phyloP scores from a whole-genome alignment of 148 eudicot species.

The Camellia granthamiana region DNA sequence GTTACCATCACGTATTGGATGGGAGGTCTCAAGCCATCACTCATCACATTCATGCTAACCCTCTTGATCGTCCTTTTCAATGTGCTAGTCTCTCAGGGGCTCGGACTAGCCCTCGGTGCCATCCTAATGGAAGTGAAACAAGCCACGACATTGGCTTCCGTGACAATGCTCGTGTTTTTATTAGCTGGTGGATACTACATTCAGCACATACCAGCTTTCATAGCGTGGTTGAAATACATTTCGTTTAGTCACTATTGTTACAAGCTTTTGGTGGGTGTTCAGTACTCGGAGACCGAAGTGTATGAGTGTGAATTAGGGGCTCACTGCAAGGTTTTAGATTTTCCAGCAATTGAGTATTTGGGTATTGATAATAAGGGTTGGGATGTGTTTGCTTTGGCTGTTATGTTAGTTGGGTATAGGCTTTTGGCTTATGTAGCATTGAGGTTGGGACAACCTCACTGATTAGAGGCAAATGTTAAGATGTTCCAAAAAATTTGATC shows the following conservation, averaged over 20 bases:
- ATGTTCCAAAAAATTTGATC: conserved; percentile 1
- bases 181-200: conserved; percentile 82
- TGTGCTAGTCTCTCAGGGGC: conserved; percentile 81
- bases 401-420: conserved; percentile 76
- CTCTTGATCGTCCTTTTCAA: conserved; percentile 55
- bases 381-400: conserved; percentile 61
- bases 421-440: conserved; percentile 70
- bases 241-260: conserved; percentile 78
- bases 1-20: conserved; percentile 69
- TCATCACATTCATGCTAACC: conserved; percentile 48
- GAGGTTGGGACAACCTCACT: conserved; percentile 44
- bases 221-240: conserved; percentile 69
- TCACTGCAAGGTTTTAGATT: conserved; percentile 59
- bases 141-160: conserved; percentile 76
- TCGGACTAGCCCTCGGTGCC: conserved; percentile 88
- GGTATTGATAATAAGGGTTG: conserved; percentile 48
- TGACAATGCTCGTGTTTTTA: conserved; percentile 66
- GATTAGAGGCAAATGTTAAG: conserved; percentile 6
- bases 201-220: conserved; percentile 59
- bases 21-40: conserved; percentile 78
- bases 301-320: conserved; percentile 51
- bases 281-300: conserved; percentile 50
- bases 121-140: conserved; percentile 76
- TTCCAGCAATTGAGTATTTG: conserved; percentile 52
- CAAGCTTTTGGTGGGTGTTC: conserved; percentile 74